A percentile compares a stretch with the other conserved stretches of the same genome.
phyloP scores from a whole-genome alignment of 2,329 filamentous ascomycete genomes.

The Aciculosporium take region DNA sequence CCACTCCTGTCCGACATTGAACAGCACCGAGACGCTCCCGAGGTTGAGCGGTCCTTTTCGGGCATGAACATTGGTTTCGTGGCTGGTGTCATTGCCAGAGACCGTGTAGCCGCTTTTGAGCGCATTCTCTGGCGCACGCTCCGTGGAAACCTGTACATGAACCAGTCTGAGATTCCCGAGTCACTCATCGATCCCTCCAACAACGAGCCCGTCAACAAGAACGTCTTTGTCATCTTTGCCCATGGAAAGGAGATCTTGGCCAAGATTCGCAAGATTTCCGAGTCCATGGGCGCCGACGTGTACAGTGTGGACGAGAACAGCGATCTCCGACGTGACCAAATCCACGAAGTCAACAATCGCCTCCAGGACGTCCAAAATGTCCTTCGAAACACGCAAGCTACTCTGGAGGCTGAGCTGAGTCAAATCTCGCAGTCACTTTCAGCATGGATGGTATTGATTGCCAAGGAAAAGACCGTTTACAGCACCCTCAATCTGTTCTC shows the following conservation, averaged over 20 bases:
- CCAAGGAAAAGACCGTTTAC: constrained; percentile 97
- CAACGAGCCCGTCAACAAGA: constrained; percentile 90
- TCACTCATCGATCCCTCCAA: constrained; percentile 80
- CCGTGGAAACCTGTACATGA: constrained; percentile 98
- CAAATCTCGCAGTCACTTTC: constrained; percentile 87
- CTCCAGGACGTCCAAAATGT: constrained; percentile 86
- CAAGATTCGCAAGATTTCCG: constrained; percentile 98
- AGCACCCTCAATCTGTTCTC: constrained; percentile 92
- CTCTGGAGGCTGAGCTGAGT: constrained; percentile 79
- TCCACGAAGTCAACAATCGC: constrained; percentile 92
- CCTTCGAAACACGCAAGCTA: constrained; percentile 85
- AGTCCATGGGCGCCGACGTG: constrained; percentile 87
- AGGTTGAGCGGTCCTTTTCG: constrained; percentile 75
- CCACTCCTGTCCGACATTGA: constrained; percentile 88
- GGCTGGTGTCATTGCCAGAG: constrained; percentile 83
- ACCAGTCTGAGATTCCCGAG: constrained; percentile 95
- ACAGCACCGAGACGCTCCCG: constrained; percentile 53
- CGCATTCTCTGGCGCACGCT: constrained; percentile 95
- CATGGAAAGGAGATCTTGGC: constrained; percentile 96
- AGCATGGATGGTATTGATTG: constrained; percentile 93
- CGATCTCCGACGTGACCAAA: constrained; percentile 86
- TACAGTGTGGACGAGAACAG: constrained; percentile 97
- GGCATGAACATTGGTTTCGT: constrained; percentile 99
- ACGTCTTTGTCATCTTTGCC: constrained; percentile 98
- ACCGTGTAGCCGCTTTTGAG: constrained; percentile 89